These are phyloP conservation scores for Shiraia sp. DNA, from an alignment of 2,329 filamentous ascomycete species.

Conservation along the genomic window DNA sequence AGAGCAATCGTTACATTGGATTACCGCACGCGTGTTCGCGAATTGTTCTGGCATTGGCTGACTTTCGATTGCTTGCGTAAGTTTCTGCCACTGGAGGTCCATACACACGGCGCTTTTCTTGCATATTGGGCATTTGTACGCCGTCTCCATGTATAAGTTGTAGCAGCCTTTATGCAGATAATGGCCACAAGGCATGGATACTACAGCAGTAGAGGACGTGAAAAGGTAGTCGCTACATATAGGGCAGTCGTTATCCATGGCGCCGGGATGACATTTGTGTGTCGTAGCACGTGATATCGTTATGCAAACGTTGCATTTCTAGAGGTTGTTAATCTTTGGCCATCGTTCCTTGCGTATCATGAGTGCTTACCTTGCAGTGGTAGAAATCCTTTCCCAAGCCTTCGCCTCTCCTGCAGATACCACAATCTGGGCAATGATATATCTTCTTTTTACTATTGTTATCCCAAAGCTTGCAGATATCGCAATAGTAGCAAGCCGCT, in stretches of 20 bases:
- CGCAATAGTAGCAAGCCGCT: slow-evolving; percentile 89
- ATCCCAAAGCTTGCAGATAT: slow-evolving; percentile 95
- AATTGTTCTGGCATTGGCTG: slow-evolving; percentile 94
- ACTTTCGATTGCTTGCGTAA: slow-evolving; percentile 81
- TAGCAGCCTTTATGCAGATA: slow-evolving; percentile 93
- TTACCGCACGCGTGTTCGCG: slow-evolving; percentile 74
- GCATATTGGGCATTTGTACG: slow-evolving; percentile 96
- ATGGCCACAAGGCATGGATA: slow-evolving; percentile 94
- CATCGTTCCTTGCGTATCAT: slow-evolving; percentile 11
- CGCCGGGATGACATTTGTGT: slow-evolving; percentile 39
- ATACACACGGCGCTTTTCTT: slow-evolving; percentile 97
- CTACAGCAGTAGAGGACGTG: slow-evolving; percentile 82
- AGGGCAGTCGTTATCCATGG: slow-evolving; percentile 93
- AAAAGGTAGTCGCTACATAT: slow-evolving; percentile 98
- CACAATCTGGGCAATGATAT: slow-evolving; percentile 95
- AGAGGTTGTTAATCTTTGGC: slow-evolving; percentile 24
- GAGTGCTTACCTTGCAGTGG: slow-evolving; percentile 80
- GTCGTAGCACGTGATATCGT: slow-evolving; percentile 70
- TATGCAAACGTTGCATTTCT: slow-evolving; percentile 84
- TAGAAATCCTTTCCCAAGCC: slow-evolving; percentile 96
- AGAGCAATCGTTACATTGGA: slow-evolving; percentile 94
- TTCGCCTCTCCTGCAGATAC: slow-evolving; percentile 88
- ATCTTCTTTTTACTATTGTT: slow-evolving; percentile 88
- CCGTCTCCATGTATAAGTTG: slow-evolving; percentile 81
- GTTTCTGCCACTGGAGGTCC: slow-evolving; percentile 89